Percentiles rank a stretch among this genome's conserved stretches.
phyloP scores from a whole-genome alignment of 768 basidiomycete species.

The Termitomyces sp. region DNA sequence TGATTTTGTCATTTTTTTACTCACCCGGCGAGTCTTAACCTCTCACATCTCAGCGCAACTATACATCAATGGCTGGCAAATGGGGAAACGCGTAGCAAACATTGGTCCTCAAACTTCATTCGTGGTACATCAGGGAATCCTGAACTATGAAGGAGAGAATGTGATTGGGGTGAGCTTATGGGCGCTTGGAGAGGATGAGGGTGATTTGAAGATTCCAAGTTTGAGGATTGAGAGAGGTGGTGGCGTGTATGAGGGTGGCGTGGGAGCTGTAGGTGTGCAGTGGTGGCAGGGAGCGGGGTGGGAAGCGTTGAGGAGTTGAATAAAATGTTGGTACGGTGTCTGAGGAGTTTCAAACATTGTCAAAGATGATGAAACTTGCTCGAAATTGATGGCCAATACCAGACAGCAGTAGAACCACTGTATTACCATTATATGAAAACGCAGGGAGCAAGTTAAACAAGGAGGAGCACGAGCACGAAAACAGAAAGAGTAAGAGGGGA shows the following conservation, averaged over 20 bases:
- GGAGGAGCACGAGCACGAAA: too few species aligned
- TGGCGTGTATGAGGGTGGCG: slow-evolving; percentile 9
- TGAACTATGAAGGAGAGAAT: slow-evolving; percentile 9
- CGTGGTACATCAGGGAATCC: slow-evolving; percentile 12
- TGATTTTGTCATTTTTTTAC: neutral
- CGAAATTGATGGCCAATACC: too few species aligned
- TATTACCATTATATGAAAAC: too few species aligned
- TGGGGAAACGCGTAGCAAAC: slow-evolving; percentile 14
- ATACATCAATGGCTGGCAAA: slow-evolving; percentile 16
- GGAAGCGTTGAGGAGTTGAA: neutral
- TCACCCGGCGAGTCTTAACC: neutral
- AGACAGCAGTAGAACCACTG: too few species aligned
- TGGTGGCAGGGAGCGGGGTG: slow-evolving; percentile 5
- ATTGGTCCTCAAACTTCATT: slow-evolving; percentile 12
- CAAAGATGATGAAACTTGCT: neutral
- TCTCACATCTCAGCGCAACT: slow-evolving; percentile 9
- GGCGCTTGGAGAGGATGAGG: slow-evolving; percentile 4
- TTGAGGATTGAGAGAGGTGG: slow-evolving; percentile 2
- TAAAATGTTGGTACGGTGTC: neutral
- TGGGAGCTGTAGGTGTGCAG: slow-evolving; percentile 4
- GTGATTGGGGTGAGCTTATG: slow-evolving; percentile 12
- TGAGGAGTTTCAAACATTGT: neutral
- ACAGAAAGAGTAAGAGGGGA: neutral
- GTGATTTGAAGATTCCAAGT: slow-evolving; percentile 8
- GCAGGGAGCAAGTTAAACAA: too few species aligned